Conservation (phyloP, 2,329 filamentous ascomycete genomes). For the Phaeosphaeria sp. region DNA sequence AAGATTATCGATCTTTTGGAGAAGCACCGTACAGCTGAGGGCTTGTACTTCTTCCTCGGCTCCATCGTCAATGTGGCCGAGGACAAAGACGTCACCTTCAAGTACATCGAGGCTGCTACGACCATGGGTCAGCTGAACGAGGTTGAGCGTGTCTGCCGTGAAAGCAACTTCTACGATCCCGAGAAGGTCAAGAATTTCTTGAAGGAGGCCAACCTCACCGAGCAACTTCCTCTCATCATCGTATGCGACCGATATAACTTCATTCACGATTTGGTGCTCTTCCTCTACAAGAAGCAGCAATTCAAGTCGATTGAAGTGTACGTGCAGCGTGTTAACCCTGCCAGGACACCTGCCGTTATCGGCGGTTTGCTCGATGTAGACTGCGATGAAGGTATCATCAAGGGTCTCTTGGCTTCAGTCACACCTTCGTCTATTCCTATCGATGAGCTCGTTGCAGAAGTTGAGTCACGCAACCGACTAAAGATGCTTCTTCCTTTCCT, state of each 20-base stretch:
- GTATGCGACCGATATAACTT: constrained; percentile 99
- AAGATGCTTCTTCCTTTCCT: constrained; percentile 97
- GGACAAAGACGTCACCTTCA: constrained; percentile 95
- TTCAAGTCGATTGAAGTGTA: constrained; percentile 99
- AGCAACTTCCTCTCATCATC: constrained; percentile 95
- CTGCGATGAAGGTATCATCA: constrained; percentile 96
- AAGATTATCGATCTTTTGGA: constrained; percentile 92
- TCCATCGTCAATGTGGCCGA: constrained; percentile 97
- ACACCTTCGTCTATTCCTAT: constrained; percentile 87
- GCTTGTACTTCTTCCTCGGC: constrained; percentile 96
- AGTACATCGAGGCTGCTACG: constrained; percentile 97
- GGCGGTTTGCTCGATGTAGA: constrained; percentile 95
- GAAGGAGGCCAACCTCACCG: constrained; percentile 90
- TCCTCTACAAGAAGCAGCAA: constrained; percentile 98
- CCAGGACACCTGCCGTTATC: constrained; percentile 88
- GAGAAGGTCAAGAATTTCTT: constrained; percentile 99
- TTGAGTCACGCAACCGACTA: constrained; percentile 93
- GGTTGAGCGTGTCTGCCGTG: constrained; percentile 95
- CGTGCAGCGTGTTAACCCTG: constrained; percentile 94
- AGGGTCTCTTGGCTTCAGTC: constrained; percentile 84
- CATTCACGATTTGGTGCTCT: constrained; percentile 93
- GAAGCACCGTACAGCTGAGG: constrained; percentile 96
- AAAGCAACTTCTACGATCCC: constrained; percentile 81
- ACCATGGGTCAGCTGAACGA: constrained; percentile 93
- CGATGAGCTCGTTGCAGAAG: constrained; percentile 89